Percentiles rank a stretch among this genome's conserved stretches.
Conservation (phyloP, 2,329 filamentous ascomycete species). For the Rhinocladiella similis region DNA sequence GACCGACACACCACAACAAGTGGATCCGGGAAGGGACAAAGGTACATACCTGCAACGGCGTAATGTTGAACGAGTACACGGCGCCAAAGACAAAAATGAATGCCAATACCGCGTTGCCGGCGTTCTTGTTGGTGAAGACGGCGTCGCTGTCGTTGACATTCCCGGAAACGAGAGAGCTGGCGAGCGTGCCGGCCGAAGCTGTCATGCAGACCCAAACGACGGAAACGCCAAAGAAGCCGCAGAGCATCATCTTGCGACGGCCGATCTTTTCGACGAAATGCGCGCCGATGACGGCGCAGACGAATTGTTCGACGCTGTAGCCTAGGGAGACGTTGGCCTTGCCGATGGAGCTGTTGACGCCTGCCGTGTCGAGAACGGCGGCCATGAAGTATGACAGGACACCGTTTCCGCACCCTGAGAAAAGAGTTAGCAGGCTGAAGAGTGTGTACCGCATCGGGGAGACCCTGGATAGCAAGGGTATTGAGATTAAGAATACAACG, state of each 20-base stretch:
- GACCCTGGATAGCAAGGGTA: no score
- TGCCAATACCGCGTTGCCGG: conserved; percentile 50
- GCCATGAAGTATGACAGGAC: conserved; percentile 57
- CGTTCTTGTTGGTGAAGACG: conserved; percentile 36
- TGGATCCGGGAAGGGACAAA: no score
- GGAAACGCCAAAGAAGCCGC: conserved; percentile 51
- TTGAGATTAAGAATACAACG: neutral
- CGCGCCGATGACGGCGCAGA: conserved; percentile 57
- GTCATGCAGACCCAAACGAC: conserved; percentile 55
- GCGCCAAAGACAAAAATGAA: conserved; percentile 58
- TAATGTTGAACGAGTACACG: conserved; percentile 52
- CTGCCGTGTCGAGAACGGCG: conserved; percentile 54
- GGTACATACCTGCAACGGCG: conserved; percentile 38
- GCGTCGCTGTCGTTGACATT: conserved; percentile 23
- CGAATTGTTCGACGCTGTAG: conserved; percentile 56
- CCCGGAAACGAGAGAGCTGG: conserved; percentile 18
- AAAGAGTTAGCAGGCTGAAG: neutral
- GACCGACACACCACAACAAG: no score
- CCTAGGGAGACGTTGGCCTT: conserved; percentile 57
- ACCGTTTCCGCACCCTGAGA: conserved; percentile 32
- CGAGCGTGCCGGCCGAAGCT: conserved; percentile 44
- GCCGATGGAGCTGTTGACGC: conserved; percentile 48
- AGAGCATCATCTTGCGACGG: conserved; percentile 58
- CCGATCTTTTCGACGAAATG: conserved; percentile 58
- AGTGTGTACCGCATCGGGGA: no score